phyloP scores from a whole-genome alignment of 371 early-diverging fungal species.

The Chytridium lagenaria region DNA sequence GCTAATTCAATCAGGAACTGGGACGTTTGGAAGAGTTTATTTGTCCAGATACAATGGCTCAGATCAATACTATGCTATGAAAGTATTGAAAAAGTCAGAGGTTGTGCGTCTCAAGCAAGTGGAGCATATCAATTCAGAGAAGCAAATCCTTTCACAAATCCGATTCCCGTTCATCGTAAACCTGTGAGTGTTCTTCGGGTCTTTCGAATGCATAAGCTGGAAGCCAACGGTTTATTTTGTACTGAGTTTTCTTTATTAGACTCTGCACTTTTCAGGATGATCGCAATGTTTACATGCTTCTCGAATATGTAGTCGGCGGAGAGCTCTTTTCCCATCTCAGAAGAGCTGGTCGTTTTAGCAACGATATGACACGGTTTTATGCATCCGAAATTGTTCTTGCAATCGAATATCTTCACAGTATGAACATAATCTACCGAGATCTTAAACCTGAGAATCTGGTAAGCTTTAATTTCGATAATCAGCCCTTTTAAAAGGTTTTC shows the following conservation, averaged over 20 bases:
- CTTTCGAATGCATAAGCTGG: too few species aligned
- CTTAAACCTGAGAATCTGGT: conserved; percentile 92
- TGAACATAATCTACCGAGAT: conserved; percentile 95
- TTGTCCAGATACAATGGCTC: conserved; percentile 70
- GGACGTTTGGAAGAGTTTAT: conserved; percentile 92
- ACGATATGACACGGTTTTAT: conserved; percentile 64
- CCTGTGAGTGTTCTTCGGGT: conserved; percentile 55
- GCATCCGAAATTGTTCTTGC: conserved; percentile 65
- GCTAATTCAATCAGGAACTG: conserved; percentile 69
- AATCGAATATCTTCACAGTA: conserved; percentile 89
- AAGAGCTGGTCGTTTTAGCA: conserved; percentile 70
- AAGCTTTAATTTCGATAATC: not conserved
- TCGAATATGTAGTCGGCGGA: conserved; percentile 89
- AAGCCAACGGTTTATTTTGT: too few species aligned
- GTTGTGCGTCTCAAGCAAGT: conserved; percentile 94
- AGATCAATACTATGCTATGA: conserved; percentile 89
- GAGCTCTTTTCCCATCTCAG: conserved; percentile 89
- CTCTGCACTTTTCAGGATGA: conserved; percentile 92
- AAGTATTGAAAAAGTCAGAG: conserved; percentile 90
- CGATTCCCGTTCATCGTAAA: conserved; percentile 95
- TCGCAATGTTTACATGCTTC: conserved; percentile 87
- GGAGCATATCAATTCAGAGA: conserved; percentile 96
- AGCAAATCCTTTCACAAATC: conserved; percentile 86
- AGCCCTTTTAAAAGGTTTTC: not conserved
- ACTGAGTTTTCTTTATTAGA: conserved; percentile 33